Percentiles rank a stretch among this genome's conserved stretches.
Conservation (phyloP, 2,329 filamentous ascomycete genomes). For the Fusarium liriodendri region DNA sequence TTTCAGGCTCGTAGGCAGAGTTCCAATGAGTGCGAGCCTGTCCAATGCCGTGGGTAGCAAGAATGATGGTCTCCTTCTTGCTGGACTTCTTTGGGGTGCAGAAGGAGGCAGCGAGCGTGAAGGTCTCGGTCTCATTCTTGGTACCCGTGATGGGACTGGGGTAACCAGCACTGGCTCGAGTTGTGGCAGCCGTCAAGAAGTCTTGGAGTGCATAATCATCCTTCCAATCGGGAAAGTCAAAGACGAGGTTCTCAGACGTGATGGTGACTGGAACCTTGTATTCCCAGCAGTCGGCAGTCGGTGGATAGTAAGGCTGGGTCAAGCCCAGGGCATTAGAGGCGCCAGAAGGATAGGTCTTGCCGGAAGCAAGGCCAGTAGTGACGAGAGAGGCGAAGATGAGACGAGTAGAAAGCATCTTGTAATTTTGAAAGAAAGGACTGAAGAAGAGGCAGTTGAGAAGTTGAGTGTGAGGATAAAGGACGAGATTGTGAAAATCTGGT, state of each 20-base stretch:
- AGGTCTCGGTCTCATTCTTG: slow-evolving; percentile 21
- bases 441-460: background rate
- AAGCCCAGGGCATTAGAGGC: background rate
- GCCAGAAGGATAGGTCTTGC: background rate
- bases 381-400: background rate
- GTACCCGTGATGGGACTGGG: slow-evolving; percentile 20
- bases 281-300: slow-evolving; percentile 26
- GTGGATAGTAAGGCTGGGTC: slow-evolving; percentile 30
- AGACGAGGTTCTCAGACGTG: slow-evolving; percentile 13
- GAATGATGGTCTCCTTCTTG: slow-evolving; percentile 20
- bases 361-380: background rate
- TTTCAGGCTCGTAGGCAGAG: slow-evolving; percentile 23
- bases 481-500: background rate
- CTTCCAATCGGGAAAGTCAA: slow-evolving; percentile 26
- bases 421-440: background rate
- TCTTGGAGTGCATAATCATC: slow-evolving; percentile 30
- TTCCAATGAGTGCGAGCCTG: slow-evolving; percentile 33
- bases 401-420: background rate
- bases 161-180: slow-evolving; percentile 18
- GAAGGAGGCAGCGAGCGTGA: slow-evolving; percentile 27
- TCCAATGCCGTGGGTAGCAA: slow-evolving; percentile 29
- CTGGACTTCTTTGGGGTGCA: slow-evolving; percentile 15
- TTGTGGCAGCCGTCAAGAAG: slow-evolving; percentile 23
- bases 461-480: background rate
- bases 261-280: slow-evolving; percentile 31